Conservation (phyloP, 192 early-diverging fungal species). For the Chytriomyces hyalinus region DNA sequence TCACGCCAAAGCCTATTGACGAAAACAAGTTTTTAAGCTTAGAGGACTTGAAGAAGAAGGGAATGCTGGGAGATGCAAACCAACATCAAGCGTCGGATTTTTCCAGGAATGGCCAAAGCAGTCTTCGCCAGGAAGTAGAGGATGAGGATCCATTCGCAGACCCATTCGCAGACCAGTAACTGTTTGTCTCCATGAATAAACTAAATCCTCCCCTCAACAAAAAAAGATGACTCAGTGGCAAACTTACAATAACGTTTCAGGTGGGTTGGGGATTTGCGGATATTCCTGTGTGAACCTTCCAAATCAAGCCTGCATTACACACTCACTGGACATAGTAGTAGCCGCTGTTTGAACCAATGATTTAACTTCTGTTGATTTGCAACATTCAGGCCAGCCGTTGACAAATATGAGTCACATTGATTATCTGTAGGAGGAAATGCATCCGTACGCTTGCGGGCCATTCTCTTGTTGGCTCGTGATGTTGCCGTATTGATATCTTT, state of each 20-base stretch:
- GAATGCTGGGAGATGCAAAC: slow-evolving; percentile 16
- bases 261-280: neutral
- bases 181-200: neutral
- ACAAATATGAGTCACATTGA: no score
- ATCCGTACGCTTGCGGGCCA: no score
- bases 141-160: slow-evolving; percentile 33
- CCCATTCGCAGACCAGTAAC: slow-evolving; percentile 28
- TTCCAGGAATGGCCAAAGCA: neutral
- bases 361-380: no score
- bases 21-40: slow-evolving; percentile 34
- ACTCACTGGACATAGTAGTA: no score
- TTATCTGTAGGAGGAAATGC: no score
- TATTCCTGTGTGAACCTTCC: no score
- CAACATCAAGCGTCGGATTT: neutral
- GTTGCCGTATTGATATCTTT: no score
- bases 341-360: no score
- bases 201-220: neutral
- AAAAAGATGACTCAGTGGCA: neutral
- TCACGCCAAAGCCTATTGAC: slow-evolving; percentile 16
- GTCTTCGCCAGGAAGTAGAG: slow-evolving; percentile 5
- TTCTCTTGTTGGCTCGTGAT: no score
- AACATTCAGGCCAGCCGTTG: no score
- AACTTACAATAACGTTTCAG: neutral
- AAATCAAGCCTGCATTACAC: no score
- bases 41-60: slow-evolving; percentile 23